Base-by-base conservation (phyloP, 768 basidiomycete genomes). In the Russula sp. region DNA sequence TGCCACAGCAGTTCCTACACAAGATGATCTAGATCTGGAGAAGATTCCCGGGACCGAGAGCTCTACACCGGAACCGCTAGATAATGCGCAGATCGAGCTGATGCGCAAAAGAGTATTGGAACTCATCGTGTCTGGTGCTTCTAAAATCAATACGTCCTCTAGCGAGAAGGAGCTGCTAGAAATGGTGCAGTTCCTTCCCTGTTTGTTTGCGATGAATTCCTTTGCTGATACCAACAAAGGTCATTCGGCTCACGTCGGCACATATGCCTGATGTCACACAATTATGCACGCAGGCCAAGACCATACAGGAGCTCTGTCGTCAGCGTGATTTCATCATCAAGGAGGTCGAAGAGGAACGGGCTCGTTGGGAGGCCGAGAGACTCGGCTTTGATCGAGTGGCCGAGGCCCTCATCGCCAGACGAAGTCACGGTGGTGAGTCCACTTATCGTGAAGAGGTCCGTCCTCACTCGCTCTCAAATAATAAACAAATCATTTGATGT, bases 311-410 rank as follows among this genome's bases (percentile, higher is more conserved):
- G 1, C 71, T 90, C 10, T 77, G 75, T 1, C 66, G 72, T 10
- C 87, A 90, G 66, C 79, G 85, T 13, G 82, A 88, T 67, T 79
- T 81, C 60, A 67, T 89, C 13, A 63, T 82, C 3, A 72, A 70
- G 22, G 79, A 82, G 43, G 73, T 77, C 7, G 78, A 82, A 45
- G 83, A 87, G 57, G 83, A 88, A 59, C 77, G 79, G n/a, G 74
- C 75, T 7, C 76, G 80, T 41, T 87, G 84, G 84, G 73, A 81
- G 36, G 77, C 81, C 1, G 87, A 90, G 70, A 78, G 79, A 66
- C 81, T 82, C 16, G 75, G 79, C 2, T 90, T 87, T 85, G 79
- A 77, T 5, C 75, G 88, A 58, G 82, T 79, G 66, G 81, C 86
- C 1, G 87, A 90, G 65, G 86, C 85, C 8, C 75, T 90, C 39